These are phyloP conservation scores for Thelonectria discophora DNA, from an alignment of 2,329 filamentous ascomycete genomes.

Conservation along the genomic window DNA sequence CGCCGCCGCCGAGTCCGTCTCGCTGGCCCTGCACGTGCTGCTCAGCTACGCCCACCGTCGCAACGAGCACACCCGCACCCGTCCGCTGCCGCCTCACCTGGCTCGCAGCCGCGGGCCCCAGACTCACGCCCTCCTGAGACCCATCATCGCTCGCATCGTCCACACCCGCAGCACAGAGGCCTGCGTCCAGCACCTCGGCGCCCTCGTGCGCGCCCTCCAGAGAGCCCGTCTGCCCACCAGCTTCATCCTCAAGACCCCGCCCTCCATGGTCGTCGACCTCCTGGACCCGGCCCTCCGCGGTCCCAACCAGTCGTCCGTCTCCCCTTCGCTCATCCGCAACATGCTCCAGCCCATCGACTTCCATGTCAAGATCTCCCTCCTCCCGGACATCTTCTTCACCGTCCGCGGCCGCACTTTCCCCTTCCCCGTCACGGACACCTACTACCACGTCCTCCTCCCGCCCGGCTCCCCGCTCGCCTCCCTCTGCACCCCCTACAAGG, in stretches of 20 bases:
- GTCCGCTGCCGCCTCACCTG: conserved; percentile 57
- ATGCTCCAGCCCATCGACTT: conserved; percentile 54
- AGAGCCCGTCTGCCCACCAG: conserved; percentile 56
- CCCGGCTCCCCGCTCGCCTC: conserved; percentile 48
- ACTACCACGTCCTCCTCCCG: conserved; percentile 55
- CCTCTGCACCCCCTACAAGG: conserved; percentile 54
- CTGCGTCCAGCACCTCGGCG: conserved; percentile 54
- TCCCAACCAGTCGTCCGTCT: conserved; percentile 51
- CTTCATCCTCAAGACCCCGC: conserved; percentile 54
- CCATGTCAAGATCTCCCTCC: conserved; percentile 56
- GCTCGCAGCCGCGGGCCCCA: conserved; percentile 50
- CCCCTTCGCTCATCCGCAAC: conserved; percentile 56
- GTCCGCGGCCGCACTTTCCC: conserved; percentile 57
- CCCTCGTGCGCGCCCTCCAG: conserved; percentile 55
- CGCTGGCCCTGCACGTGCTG: conserved; percentile 76
- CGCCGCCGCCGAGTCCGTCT: conserved; percentile 70
- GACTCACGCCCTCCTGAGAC: conserved; percentile 60
- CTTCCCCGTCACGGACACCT: conserved; percentile 54
- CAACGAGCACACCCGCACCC: conserved; percentile 74
- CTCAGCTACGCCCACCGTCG: conserved; percentile 82
- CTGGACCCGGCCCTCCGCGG: conserved; percentile 41
- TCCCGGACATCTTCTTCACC: conserved; percentile 53
- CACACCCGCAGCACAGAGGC: conserved; percentile 53
- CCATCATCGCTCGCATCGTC: conserved; percentile 59
- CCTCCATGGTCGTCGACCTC: conserved; percentile 38